These are phyloP conservation scores for Teratosphaeria nubilosa DNA, from an alignment of 2,329 filamentous ascomycete genomes.

Conservation along the genomic window DNA sequence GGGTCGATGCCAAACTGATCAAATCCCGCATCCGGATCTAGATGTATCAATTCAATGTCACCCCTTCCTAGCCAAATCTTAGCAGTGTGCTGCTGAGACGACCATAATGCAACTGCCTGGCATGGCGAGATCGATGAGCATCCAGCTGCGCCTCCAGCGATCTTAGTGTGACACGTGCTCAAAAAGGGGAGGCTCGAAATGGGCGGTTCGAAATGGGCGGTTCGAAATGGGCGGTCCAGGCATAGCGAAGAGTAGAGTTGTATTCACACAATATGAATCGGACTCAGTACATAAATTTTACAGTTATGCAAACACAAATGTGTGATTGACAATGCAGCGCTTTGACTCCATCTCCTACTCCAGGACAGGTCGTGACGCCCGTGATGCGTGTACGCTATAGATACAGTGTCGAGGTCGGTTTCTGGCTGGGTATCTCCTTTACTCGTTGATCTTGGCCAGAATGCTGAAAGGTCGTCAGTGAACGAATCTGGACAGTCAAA, in stretches of 20 bases:
- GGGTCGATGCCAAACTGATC: too few species aligned
- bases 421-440: conserved; percentile 22
- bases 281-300: conserved; percentile 1
- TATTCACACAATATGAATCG: conserved; percentile 9
- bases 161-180: too few species aligned
- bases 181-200: too few species aligned
- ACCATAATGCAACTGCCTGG: too few species aligned
- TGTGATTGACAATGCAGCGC: conserved; percentile 7
- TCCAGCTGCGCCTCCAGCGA: too few species aligned
- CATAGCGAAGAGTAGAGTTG: conserved; percentile 10
- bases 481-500: not conserved
- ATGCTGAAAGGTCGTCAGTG: conserved; percentile 49
- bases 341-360: conserved; percentile 1
- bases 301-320: conserved; percentile 6
- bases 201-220: not conserved
- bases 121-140: too few species aligned
- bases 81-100: too few species aligned
- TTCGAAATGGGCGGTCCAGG: not conserved
- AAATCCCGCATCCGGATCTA: too few species aligned
- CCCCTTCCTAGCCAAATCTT: too few species aligned
- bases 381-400: conserved; percentile 9
- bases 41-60: too few species aligned
- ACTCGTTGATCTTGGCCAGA: conserved; percentile 98
- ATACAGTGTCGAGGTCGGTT: conserved; percentile 11
- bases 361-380: not conserved